Percentiles rank a stretch among this genome's conserved stretches.
Evolutionary conservation across 352 stramenopile genomes (phyloP).

Genomic region (Phytopythium helicoides): DNA sequence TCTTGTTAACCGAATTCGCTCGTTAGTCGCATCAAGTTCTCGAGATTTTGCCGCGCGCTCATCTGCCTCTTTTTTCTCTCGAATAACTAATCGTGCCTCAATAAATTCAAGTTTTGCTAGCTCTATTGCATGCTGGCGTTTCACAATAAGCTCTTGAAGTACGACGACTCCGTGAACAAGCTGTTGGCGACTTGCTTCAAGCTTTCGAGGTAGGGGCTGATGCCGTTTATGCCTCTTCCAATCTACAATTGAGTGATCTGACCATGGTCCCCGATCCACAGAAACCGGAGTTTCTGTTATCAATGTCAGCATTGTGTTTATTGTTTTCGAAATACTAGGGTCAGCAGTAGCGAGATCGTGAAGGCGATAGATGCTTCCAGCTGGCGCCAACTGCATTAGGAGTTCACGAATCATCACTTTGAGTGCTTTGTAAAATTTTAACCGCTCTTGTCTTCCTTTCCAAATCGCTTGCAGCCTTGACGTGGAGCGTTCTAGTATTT

Average conservation of each 20-base stretch:
- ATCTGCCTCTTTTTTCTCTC: constrained; percentile 13
- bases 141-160: constrained; percentile 25
- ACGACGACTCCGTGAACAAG: constrained; percentile 51
- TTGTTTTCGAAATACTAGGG: constrained; percentile 22
- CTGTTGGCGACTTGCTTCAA: constrained; percentile 40
- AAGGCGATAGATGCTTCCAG: constrained; percentile 56
- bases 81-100: constrained; percentile 14
- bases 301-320: constrained; percentile 56
- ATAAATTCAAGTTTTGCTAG: constrained; percentile 21
- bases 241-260: not conserved
- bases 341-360: constrained; percentile 37
- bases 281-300: constrained; percentile 50
- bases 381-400: constrained; percentile 48
- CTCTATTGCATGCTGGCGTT: constrained; percentile 25
- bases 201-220: constrained; percentile 23
- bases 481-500: constrained; percentile 20
- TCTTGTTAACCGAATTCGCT: constrained; percentile 27
- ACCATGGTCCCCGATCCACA: constrained; percentile 15
- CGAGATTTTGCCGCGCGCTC: constrained; percentile 18
- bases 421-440: constrained; percentile 37
- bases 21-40: constrained; percentile 18
- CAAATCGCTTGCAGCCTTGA: constrained; percentile 44
- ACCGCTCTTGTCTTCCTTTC: constrained; percentile 32
- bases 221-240: constrained; percentile 13
- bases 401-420: constrained; percentile 39